Evolutionary conservation across 108 stramenopile genomes (phyloP), one percentile per base, ranked within the genome.

Genomic region (Craspedostauros australis): DNA sequence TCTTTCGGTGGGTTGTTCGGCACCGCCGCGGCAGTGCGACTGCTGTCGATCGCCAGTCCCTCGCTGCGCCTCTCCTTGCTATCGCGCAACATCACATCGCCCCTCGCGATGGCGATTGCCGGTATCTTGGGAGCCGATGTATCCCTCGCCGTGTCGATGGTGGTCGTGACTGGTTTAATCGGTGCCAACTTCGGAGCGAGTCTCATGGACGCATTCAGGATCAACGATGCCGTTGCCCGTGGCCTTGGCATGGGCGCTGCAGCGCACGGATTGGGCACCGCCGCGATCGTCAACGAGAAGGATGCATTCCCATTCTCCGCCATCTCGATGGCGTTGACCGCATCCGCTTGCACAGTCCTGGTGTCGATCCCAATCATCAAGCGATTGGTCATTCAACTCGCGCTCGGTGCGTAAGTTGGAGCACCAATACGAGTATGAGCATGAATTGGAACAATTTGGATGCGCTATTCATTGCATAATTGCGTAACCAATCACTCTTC

Each of bases 231-330:
- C 19, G 87, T 91, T 0, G 80, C 91, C 2, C 65, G 92, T 44
- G 95, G 95, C 16, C 54, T 96, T 14, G 85, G 88, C 1, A 89
- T 93, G 33, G 95, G 95, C 11, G 84, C 86, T 16, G 84, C 90
- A 9, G 91, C 91, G n/a, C 95, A 94, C 56, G 92, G 92, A 2
- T 54, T 96, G 19, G 95, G 95, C 15, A 93, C 92, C 1, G 95
- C 92, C 18, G 86, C 86, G 6, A 75, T 96, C 60, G 79, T 80
- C 21, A 79, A 86, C 36, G 95, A 95, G 67, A 70, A 87, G 46
- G 90, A 90, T 38, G 90, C 95, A 6, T 94, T 95, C 56, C 90
- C 95, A 0, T 94, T 96, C 50, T 79, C 92, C 15, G 95, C 92
- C 7, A 90, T 96, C 54, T 66, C 77, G 32, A 93, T 96, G 92